Percentiles rank a stretch among this genome's conserved stretches.
Conservation (phyloP, 2,329 filamentous ascomycete genomes). For the Niveomyces coronatus region DNA sequence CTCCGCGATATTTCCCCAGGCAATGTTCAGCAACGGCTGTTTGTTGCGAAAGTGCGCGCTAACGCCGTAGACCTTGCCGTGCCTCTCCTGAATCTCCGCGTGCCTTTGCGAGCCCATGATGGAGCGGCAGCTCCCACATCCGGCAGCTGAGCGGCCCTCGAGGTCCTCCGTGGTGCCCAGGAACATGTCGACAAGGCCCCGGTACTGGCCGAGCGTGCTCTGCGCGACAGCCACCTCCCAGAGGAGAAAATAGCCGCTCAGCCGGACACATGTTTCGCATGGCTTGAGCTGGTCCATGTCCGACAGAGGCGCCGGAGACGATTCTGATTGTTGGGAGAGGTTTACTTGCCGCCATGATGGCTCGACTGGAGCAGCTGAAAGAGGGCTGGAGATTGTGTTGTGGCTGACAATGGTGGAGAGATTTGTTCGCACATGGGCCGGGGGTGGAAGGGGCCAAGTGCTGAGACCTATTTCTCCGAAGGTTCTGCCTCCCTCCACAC, state of each 20-base stretch:
- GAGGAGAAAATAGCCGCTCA: slow-evolving; percentile 1
- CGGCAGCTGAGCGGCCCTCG: neutral
- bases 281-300: too few species aligned
- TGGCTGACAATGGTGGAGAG: too few species aligned
- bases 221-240: slow-evolving; percentile 3
- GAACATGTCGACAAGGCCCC: slow-evolving; percentile 1
- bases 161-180: slow-evolving; percentile 6
- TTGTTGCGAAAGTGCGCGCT: slow-evolving; percentile 5
- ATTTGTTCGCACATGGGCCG: too few species aligned
- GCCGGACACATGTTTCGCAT: neutral
- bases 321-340: too few species aligned
- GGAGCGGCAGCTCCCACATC: slow-evolving; percentile 6
- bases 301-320: too few species aligned
- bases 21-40: slow-evolving; percentile 5
- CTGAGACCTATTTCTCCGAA: too few species aligned
- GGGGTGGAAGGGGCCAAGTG: too few species aligned
- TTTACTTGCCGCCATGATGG: too few species aligned
- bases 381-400: too few species aligned
- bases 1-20: slow-evolving; percentile 1
- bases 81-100: neutral
- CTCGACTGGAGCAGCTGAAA: too few species aligned
- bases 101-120: neutral
- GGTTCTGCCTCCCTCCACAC: too few species aligned
- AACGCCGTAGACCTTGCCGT: slow-evolving; percentile 1
- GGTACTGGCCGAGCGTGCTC: neutral